These are phyloP conservation scores for Talaromyces wortmannii DNA, from an alignment of 495 filamentous ascomycete species.

Conservation along the genomic window DNA sequence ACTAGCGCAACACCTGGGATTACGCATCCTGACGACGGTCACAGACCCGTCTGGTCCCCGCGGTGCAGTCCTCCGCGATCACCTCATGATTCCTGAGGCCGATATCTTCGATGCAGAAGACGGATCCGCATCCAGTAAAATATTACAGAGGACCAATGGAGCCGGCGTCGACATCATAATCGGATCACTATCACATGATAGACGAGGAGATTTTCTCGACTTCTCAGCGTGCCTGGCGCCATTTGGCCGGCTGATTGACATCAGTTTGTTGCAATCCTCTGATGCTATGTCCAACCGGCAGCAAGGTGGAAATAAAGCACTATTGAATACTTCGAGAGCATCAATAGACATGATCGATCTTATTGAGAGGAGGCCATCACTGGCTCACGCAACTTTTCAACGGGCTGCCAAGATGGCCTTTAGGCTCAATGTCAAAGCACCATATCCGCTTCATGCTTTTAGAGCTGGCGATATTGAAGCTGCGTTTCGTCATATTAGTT, in stretches of 20 bases:
- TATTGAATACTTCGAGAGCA: not conserved
- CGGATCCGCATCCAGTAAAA: not conserved
- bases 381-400: slow-evolving; percentile 4
- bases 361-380: not conserved
- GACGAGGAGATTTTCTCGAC: not conserved
- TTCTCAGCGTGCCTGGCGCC: not conserved
- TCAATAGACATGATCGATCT: slow-evolving; percentile 1
- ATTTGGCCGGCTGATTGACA: slow-evolving; percentile 2
- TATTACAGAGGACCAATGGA: not conserved
- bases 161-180: slow-evolving; percentile 1
- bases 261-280: not conserved
- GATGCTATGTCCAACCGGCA: not conserved
- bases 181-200: not conserved
- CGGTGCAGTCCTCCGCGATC: not conserved
- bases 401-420: not conserved
- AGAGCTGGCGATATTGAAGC: not conserved
- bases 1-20: slow-evolving; percentile 22
- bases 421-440: not conserved
- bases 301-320: not conserved
- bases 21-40: slow-evolving; percentile 36
- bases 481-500: not conserved
- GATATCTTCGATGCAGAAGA: not conserved
- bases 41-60: not conserved
- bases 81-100: not conserved
- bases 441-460: not conserved